A percentile compares a stretch with the other conserved stretches of the same genome.
phyloP scores from a whole-genome alignment of 2,329 filamentous ascomycete genomes.

The Ophiostoma triangulosporum region DNA sequence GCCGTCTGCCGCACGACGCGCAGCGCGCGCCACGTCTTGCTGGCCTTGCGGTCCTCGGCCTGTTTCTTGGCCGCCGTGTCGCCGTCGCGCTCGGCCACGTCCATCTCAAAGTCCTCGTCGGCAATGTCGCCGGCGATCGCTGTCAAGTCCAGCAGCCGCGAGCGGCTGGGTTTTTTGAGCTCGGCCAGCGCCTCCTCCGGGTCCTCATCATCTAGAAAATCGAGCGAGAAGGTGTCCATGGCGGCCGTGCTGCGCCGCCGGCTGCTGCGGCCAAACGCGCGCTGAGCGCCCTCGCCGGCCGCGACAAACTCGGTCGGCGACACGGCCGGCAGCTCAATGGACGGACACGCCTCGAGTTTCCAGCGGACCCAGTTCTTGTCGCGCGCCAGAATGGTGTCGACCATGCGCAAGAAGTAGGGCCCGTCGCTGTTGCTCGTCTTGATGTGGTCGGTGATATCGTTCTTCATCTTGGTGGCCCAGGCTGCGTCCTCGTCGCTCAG shows the following conservation, averaged over 20 bases:
- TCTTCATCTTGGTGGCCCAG: conserved; percentile 73
- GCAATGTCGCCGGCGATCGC: conserved; percentile 61
- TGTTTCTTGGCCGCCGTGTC: conserved; percentile 35
- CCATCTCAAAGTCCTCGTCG: conserved; percentile 72
- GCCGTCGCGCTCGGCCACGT: conserved; percentile 52
- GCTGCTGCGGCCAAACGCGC: conserved; percentile 51
- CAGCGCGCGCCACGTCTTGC: conserved; percentile 82
- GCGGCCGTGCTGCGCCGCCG: conserved; percentile 56
- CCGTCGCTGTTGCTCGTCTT: conserved; percentile 64
- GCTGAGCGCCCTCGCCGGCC: conserved; percentile 52
- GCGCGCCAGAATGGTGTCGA: conserved; percentile 85
- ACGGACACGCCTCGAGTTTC: conserved; percentile 89
- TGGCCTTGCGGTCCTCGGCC: conserved; percentile 60
- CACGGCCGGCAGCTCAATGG: conserved; percentile 66
- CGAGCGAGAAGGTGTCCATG: conserved; percentile 60
- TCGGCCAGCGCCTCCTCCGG: conserved; percentile 48
- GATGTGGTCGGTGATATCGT: conserved; percentile 68
- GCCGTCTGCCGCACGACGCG: conserved; percentile 63
- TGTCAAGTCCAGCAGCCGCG: conserved; percentile 54
- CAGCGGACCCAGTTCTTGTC: conserved; percentile 99
- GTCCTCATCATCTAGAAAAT: conserved; percentile 60
- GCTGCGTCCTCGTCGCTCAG: conserved; percentile 75
- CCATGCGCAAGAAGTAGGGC: conserved; percentile 89
- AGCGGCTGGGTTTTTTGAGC: conserved; percentile 53
- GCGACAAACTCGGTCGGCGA: conserved; percentile 54